Conservation (phyloP, 257 asterid species). For the Nicotiana tabacum region DNA sequence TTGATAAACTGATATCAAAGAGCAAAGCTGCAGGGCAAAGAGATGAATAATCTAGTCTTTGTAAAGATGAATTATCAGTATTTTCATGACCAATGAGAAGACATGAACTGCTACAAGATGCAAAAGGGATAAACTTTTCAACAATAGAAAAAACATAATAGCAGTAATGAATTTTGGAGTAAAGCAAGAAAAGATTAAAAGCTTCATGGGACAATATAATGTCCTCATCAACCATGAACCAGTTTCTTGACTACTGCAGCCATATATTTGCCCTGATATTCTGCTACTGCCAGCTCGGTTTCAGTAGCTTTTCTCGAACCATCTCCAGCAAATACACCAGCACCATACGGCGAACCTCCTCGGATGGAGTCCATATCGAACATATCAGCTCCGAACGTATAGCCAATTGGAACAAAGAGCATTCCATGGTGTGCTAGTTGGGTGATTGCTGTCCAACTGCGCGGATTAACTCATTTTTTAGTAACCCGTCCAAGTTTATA, state of each 20-base stretch:
- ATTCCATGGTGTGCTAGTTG: slow-evolving; percentile 86
- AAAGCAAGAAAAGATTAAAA: no score
- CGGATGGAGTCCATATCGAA: slow-evolving; percentile 60
- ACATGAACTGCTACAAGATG: no score
- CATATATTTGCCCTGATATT: slow-evolving; percentile 49
- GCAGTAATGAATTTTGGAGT: neutral
- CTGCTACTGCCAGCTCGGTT: slow-evolving; percentile 39
- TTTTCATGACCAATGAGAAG: neutral
- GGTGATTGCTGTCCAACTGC: slow-evolving; percentile 82
- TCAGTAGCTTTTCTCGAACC: slow-evolving; percentile 36
- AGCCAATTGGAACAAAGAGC: slow-evolving; percentile 83
- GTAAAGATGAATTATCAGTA: neutral
- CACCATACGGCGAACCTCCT: slow-evolving; percentile 58
- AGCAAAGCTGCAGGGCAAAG: neutral
- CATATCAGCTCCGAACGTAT: slow-evolving; percentile 80
- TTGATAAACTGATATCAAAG: neutral
- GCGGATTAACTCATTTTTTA: neutral
- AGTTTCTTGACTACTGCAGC: slow-evolving; percentile 30
- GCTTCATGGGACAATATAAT: neutral
- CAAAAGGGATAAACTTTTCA: neutral
- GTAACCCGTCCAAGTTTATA: neutral
- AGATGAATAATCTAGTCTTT: neutral
- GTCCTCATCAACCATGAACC: slow-evolving; percentile 13
- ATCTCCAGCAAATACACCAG: slow-evolving; percentile 44
- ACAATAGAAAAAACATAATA: neutral